These are phyloP conservation scores for Eutrema salsugineum DNA, from an alignment of 441 rosid species.

Conservation along the genomic window DNA sequence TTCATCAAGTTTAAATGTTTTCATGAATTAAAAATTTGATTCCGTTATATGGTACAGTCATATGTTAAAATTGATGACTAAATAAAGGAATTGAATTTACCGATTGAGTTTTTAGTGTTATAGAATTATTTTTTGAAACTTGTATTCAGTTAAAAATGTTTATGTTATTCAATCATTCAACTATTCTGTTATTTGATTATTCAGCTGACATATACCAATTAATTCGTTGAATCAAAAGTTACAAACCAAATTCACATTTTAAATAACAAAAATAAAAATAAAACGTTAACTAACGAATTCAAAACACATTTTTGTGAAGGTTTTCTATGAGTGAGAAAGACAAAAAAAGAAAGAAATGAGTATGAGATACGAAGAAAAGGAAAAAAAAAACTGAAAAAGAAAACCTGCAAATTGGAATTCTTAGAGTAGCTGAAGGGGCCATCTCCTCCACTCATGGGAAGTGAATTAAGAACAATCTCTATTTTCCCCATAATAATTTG, in stretches of 20 bases:
- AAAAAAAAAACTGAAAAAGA: not conserved
- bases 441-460: constrained; percentile 39
- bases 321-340: not conserved
- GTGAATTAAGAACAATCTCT: constrained; percentile 34
- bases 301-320: not conserved
- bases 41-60: too few relatives aligned
- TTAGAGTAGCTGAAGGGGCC: constrained; percentile 32
- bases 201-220: not conserved
- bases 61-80: too few relatives aligned
- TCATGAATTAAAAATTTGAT: too few relatives aligned
- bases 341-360: not conserved
- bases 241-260: not conserved
- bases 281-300: not conserved
- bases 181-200: not conserved
- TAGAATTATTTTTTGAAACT: not conserved
- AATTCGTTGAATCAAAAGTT: not conserved
- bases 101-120: not conserved
- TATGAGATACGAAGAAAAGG: not conserved
- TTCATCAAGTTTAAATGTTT: too few relatives aligned
- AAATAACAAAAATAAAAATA: too few relatives aligned
- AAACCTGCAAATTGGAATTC: constrained; percentile 30
- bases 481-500: constrained; percentile 9
- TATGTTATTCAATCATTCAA: not conserved
- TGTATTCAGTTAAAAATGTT: not conserved
- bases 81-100: not conserved